Evolutionary conservation across 352 stramenopile genomes (phyloP).

Genomic region (Globisporangium ultimum): DNA sequence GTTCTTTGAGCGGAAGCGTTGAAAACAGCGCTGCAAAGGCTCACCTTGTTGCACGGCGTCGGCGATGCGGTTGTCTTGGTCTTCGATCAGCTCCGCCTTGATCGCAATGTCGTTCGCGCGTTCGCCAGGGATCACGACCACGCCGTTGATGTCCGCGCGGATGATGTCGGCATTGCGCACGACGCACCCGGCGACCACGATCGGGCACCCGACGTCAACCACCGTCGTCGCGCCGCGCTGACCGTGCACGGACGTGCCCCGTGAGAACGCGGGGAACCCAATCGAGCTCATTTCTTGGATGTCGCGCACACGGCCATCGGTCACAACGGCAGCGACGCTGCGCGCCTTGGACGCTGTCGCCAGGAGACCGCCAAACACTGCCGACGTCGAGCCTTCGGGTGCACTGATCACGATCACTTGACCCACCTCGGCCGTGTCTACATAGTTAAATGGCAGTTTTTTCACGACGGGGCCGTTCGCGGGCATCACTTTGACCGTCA

Average conservation of each 20-base stretch:
- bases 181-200: conserved; percentile 72
- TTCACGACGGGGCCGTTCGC: conserved; percentile 53
- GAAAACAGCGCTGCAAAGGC: conserved; percentile 67
- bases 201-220: conserved; percentile 60
- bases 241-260: conserved; percentile 73
- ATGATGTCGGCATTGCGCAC: conserved; percentile 81
- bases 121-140: conserved; percentile 74
- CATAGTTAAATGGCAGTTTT: conserved; percentile 74
- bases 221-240: conserved; percentile 54
- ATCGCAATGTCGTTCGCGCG: conserved; percentile 63
- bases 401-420: conserved; percentile 81
- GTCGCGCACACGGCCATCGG: conserved; percentile 70
- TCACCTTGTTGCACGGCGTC: conserved; percentile 79
- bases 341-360: conserved; percentile 69
- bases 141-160: conserved; percentile 77
- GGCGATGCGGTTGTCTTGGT: conserved; percentile 76
- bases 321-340: conserved; percentile 63
- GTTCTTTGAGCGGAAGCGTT: conserved; percentile 74
- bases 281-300: conserved; percentile 69
- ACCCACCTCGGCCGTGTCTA: conserved; percentile 69
- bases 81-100: conserved; percentile 74
- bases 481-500: conserved; percentile 76
- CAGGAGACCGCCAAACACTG: conserved; percentile 71
- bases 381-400: conserved; percentile 40
- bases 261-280: conserved; percentile 65